These are phyloP conservation scores for Entrophospora sp. DNA, from an alignment of 192 early-diverging fungal species.

Conservation along the genomic window DNA sequence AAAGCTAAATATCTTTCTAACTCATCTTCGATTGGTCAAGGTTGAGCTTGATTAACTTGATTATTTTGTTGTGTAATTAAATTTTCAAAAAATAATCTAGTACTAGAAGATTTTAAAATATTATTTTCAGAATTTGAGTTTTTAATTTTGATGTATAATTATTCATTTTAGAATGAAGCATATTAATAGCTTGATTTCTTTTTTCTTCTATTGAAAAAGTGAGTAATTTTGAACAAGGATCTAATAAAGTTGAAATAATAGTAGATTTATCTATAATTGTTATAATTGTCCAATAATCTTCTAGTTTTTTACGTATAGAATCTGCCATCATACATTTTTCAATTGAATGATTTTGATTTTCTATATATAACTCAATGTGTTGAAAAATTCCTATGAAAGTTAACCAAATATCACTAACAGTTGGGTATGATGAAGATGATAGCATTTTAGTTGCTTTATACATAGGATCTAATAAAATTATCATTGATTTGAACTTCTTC, in stretches of 20 bases:
- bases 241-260: neutral
- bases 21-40: neutral
- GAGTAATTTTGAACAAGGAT: neutral
- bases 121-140: neutral
- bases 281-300: neutral
- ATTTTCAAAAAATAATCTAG: neutral
- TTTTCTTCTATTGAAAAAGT: neutral
- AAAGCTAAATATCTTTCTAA: neutral
- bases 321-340: neutral
- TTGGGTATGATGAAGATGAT: neutral
- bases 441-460: conserved; percentile 8
- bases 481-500: neutral
- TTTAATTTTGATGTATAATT: neutral
- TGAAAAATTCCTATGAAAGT: neutral
- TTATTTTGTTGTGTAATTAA: too few relatives aligned
- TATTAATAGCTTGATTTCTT: neutral
- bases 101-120: neutral
- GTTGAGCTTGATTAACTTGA: neutral
- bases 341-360: neutral
- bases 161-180: neutral
- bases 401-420: neutral
- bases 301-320: neutral
- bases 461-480: conserved; percentile 2
- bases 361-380: neutral
- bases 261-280: neutral